Evolutionary conservation across 2,329 filamentous ascomycete species (phyloP), one percentile per base, ranked within the genome.

Genomic region (Claviceps africana): DNA sequence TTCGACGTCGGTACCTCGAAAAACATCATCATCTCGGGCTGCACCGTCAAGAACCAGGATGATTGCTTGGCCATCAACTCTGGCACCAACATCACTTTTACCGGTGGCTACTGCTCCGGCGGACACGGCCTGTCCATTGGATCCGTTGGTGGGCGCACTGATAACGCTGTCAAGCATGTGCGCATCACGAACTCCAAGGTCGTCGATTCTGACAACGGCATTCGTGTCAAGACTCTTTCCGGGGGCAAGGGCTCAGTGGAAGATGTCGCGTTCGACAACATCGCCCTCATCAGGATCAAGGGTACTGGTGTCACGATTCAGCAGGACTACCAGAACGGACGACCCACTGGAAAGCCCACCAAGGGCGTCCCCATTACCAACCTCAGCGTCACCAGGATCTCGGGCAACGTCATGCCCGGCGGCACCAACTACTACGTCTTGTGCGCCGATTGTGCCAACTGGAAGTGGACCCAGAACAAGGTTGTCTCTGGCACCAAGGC

Each of bases 301-400:
- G 73, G 39, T 67, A 69, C 53, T 11, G 66, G 67, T 37, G 62
- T 69, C 40, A 59, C 66, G 48, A 68, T 70, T 50, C 62, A 70
- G 59, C 68, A 72, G 60, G 67, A 74, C 61, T 77, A 77, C 56
- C 59, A 72, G 58, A 74, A 75, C 55, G 72, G 72, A n/a, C 62
- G 60, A 17, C 71, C 70, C 4, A 70, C 65, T 8, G 73, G 72
- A 19, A 63, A n/a, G 0, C 70, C 73, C 11, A 75, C 71, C 37
- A 58, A 58, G 28, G 74, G 75, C 37, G 72, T 78, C n/a, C 74
- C 74, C n/a, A 77, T 78, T 61, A 77, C 74, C 9, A 70, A 67
- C 8, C 56, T 78, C 7, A 70, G 66, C 1, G 60, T 78, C 48
- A 61, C 65, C 46, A 62, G 45, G 1, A 40, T 52, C 11, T 4